Evolutionary conservation across 768 basidiomycete species (phyloP), one percentile per base, ranked within the genome.

Genomic region (Trametes meyenii): DNA sequence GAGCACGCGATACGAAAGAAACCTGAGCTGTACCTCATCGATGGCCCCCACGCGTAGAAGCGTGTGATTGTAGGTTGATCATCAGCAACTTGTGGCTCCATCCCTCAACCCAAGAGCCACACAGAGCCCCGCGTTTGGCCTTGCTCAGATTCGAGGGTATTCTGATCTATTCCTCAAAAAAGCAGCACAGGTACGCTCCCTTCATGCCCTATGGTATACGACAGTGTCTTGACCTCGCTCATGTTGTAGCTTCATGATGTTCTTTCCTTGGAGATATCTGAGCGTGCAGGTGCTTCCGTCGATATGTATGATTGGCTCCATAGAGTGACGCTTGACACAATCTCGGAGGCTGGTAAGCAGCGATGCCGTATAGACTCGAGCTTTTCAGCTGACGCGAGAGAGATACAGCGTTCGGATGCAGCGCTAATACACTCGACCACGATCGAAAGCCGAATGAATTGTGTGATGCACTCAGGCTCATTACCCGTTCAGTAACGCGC

Each of bases 91-190:
- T 33, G 3, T 33, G 29, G 29, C 29, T 33, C 29, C 3, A 33
- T 33, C 29, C 29, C 29, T 33, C 29, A 33, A 33, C 29, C 29
- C 29, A 33, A 33, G 29, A 33, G 29, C 29, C 29, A 33, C 29
- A 33, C 29, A 33, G 29, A 33, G 29, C 29, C 29, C 29, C 4
- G 29, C 29, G 29, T 33, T 33, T 33, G 29, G 29, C 4, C 29
- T 8, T 33, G 29, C 29, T 33, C 29, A 33, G 29, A 33, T 33
- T 33, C 29, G 29, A 33, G 29, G 29, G 29, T 33, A 33, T 33
- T 33, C 29, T 33, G 77, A 77, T 14, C 81, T 84, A 8, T 87
- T 89, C 63, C 61, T 85, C 4, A 77, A 79, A 2, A 88, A 87
- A 69, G 74, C 87, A 0, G 64, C 79, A 0, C 73, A 82, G 70